Base-by-base conservation (phyloP, 2,329 filamentous ascomycete species). In the Fusarium hainanense region DNA sequence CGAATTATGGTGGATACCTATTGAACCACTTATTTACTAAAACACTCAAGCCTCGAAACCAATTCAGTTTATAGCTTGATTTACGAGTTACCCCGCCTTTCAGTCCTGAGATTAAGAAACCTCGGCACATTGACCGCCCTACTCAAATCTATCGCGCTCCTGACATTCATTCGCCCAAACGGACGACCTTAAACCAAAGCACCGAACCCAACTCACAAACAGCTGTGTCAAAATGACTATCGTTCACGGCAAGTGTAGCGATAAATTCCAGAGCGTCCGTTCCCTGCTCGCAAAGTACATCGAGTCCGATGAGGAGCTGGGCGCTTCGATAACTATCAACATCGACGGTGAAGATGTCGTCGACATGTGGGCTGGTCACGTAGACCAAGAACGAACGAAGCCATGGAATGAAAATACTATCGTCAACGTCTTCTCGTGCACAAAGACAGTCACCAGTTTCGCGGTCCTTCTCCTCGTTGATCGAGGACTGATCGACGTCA, bases 361-460 rank as follows among this genome's bases (percentile, higher is more conserved):
- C 1, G 47, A 66, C 2, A 56, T 59, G 0, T 63, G 47, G 23
- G 67, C 55, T 0, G 67, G 67, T 5, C 28, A 68, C 2, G 34
- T 32, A 4, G 41, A 68, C 9, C n/a, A 34, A 6, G 28, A n/a
- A 0, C 8, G 11, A 12, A 58, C 49, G 0, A 25, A 41, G 8
- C 56, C 61, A 7, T 65, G 63, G 44, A 3, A 50, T 1, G 18
- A 56, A 1, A n/a, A 44, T 2, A 70, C 62, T 0, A 52, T 69
- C 0, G 68, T 69, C 11, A 60, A 65, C 16, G 57, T 69, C 1
- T 69, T 69, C 5, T 69, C 66, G 0, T 56, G 59, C 18, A 70
- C 67, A 9, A 67, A 69, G 16, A 66, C 62, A 12, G 25, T 69
- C 52, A 70, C 66, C 4, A 61, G 66, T n/a, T 40, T 69, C 1